phyloP scores from a whole-genome alignment of 2,329 filamentous ascomycete genomes.

The Colletotrichum cereale region DNA sequence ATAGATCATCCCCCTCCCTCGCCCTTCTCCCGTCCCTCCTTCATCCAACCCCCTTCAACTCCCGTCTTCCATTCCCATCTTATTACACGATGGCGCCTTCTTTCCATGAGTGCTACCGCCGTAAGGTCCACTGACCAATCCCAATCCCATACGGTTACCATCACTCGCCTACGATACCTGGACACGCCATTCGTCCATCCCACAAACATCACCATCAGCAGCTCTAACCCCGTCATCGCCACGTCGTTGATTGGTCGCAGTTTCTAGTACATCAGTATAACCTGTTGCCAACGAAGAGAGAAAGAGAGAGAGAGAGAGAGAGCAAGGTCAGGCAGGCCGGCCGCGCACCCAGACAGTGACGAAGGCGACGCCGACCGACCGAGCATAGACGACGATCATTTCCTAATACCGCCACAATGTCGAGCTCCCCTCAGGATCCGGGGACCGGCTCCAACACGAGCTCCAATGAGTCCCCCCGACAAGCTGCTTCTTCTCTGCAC shows the following conservation, averaged over 20 bases:
- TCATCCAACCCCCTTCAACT: constrained; percentile 14
- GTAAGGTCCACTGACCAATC: constrained; percentile 31
- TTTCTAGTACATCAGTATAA: background rate
- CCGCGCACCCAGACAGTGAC: background rate
- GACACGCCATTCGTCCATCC: background rate
- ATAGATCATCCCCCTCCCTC: constrained; percentile 29
- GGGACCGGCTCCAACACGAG: constrained; percentile 18
- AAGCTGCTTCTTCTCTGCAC: background rate
- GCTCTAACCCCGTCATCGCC: background rate
- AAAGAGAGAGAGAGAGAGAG: too few species aligned
- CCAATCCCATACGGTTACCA: background rate
- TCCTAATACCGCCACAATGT: constrained; percentile 24
- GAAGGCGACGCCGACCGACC: background rate
- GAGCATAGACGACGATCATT: constrained; percentile 27
- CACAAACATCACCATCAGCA: constrained; percentile 11
- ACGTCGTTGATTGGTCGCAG: background rate
- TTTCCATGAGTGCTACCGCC: constrained; percentile 27
- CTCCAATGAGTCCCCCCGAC: constrained; percentile 22
- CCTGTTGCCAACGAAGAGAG: background rate
- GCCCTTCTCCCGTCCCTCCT: constrained; percentile 2
- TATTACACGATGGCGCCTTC: constrained; percentile 29
- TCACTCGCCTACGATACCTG: background rate
- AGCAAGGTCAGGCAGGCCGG: background rate
- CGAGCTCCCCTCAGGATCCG: constrained; percentile 15
- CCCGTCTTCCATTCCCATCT: background rate